Evolutionary conservation across 2,329 filamentous ascomycete species (phyloP).

Genomic region (Xylaria sp.): DNA sequence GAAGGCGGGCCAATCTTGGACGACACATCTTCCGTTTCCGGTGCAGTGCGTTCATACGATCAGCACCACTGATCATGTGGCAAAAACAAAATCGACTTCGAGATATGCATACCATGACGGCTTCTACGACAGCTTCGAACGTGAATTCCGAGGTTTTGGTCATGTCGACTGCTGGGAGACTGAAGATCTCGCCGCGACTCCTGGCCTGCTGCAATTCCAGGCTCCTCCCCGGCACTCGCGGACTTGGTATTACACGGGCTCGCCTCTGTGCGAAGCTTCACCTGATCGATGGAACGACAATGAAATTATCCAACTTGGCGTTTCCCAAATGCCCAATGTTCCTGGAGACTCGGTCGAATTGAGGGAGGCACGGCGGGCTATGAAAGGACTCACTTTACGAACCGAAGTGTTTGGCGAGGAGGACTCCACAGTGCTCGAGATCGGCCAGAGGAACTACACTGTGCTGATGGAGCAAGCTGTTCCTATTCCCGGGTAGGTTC

Average conservation of each 20-base stretch:
- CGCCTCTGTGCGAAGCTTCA: not conserved
- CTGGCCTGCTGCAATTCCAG: not conserved
- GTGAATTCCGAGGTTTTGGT: conserved; percentile 3
- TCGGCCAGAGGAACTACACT: not conserved
- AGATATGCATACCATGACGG: conserved; percentile 6
- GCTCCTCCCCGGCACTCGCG: not conserved
- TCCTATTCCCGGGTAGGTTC: not conserved
- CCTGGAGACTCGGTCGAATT: not conserved
- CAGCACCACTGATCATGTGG: not conserved
- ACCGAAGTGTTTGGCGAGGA: not conserved
- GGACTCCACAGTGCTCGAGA: not conserved
- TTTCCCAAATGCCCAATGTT: not conserved
- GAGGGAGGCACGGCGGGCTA: not conserved
- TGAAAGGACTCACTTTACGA: not conserved
- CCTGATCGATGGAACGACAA: not conserved
- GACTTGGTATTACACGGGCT: not conserved
- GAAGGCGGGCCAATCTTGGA: not conserved
- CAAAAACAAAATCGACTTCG: not conserved
- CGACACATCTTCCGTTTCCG: not conserved
- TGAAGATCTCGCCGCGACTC: not conserved
- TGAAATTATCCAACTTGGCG: not conserved
- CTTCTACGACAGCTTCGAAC: conserved; percentile 1
- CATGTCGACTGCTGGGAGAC: not conserved
- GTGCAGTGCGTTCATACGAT: not conserved
- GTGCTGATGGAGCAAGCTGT: not conserved